These are phyloP conservation scores for Acrodontium crateriforme DNA, from an alignment of 2,329 filamentous ascomycete species.

Conservation along the genomic window DNA sequence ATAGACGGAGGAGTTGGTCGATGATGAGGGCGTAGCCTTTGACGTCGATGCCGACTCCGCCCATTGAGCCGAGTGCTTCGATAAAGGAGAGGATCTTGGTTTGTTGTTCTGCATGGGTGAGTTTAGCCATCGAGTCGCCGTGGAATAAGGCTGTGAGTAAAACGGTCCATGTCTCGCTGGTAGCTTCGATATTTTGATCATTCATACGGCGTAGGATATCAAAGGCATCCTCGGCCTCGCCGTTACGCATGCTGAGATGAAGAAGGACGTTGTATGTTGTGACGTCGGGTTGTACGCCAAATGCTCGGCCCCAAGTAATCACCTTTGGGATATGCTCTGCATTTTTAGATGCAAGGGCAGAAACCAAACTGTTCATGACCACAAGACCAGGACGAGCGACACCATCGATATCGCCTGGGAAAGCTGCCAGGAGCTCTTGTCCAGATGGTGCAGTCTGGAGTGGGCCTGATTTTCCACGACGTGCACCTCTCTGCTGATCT, in stretches of 20 bases:
- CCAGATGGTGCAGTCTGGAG: neutral
- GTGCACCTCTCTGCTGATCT: conserved; percentile 2
- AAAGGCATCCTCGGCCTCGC: conserved; percentile 16
- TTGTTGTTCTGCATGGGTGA: conserved; percentile 36
- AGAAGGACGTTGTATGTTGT: conserved; percentile 22
- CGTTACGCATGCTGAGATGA: conserved; percentile 17
- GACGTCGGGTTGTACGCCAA: conserved; percentile 21
- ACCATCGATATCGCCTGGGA: conserved; percentile 18
- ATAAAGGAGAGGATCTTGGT: conserved; percentile 44
- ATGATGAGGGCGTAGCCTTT: conserved; percentile 58
- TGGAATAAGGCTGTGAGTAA: conserved; percentile 48
- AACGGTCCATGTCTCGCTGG: conserved; percentile 55
- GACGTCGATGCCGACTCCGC: conserved; percentile 42
- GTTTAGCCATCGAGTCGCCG: conserved; percentile 31
- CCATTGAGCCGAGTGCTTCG: conserved; percentile 41
- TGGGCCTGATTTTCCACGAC: neutral
- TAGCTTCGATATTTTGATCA: conserved; percentile 31
- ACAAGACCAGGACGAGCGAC: conserved; percentile 47
- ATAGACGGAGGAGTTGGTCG: conserved; percentile 42
- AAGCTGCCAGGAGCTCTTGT: conserved; percentile 9
- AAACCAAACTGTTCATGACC: conserved; percentile 56
- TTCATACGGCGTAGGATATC: conserved; percentile 30
- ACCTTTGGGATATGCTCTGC: conserved; percentile 38
- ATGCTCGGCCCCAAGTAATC: conserved; percentile 32
- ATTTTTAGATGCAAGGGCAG: conserved; percentile 44